These are phyloP conservation scores for Pochonia chlamydosporia DNA, from an alignment of 2,329 filamentous ascomycete species.

Conservation along the genomic window DNA sequence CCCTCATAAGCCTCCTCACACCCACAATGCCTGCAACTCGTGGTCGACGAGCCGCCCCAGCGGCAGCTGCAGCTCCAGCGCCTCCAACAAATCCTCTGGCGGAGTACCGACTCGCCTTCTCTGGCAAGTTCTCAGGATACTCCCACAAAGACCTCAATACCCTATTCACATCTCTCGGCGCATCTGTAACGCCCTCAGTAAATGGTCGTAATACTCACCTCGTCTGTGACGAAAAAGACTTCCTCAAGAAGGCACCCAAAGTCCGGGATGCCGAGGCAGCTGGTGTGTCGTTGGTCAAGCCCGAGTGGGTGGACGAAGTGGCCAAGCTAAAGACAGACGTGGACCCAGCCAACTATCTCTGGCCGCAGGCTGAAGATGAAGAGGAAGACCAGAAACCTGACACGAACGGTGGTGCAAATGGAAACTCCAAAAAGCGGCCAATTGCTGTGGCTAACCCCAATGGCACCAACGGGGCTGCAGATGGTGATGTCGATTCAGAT, in stretches of 20 bases:
- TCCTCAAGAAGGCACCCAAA: constrained; percentile 43
- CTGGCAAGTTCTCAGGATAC: constrained; percentile 56
- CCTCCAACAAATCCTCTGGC: constrained; percentile 31
- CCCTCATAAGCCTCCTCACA: neutral
- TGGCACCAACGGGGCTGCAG: constrained; percentile 15
- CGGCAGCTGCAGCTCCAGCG: constrained; percentile 3
- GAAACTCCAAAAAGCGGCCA: constrained; percentile 20
- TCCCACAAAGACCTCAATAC: constrained; percentile 40
- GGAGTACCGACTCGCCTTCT: constrained; percentile 48
- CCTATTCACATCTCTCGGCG: constrained; percentile 44
- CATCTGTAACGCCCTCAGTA: constrained; percentile 38
- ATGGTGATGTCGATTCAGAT: constrained; percentile 11
- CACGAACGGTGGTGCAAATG: constrained; percentile 17
- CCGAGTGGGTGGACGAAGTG: constrained; percentile 59
- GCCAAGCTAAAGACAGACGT: constrained; percentile 23
- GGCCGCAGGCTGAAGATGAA: constrained; percentile 9
- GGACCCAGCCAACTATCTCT: constrained; percentile 19
- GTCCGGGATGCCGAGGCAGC: constrained; percentile 41
- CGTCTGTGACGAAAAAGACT: constrained; percentile 49
- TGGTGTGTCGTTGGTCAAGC: constrained; percentile 47
- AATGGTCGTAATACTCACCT: constrained; percentile 49
- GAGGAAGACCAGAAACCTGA: constrained; percentile 8
- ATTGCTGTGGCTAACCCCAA: constrained; percentile 14
- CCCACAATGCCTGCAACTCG: neutral
- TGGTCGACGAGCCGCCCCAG: constrained; percentile 10